Evolutionary conservation across 2,329 filamentous ascomycete species (phyloP), one percentile per base, ranked within the genome.

Genomic region (Ceratocystis eucalypticola): DNA sequence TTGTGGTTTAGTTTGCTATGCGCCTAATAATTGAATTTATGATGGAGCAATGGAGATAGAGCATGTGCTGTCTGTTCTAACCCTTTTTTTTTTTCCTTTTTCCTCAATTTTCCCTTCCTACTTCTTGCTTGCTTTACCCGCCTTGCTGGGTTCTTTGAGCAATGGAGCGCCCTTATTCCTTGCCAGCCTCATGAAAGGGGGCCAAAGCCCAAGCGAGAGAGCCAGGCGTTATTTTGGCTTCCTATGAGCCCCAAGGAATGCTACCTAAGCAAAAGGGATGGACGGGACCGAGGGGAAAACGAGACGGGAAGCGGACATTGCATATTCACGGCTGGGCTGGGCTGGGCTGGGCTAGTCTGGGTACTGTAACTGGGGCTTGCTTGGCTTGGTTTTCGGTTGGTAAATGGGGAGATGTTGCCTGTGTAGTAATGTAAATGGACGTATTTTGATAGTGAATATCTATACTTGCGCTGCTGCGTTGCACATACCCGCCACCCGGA

Each of bases 171-270:
- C 17, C 30, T n/a, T 37, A 37, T 59, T 59, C 55, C 55, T 59
- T 59, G 28, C 28, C 28, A 59, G 55, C 28, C 55, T 59, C 55
- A 59, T 37, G 48, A 20, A 22, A 22, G 48, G 55, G 55, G 28
- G 55, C 55, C 28, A 59, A 59, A 59, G 55, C 55, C 55, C 28
- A 59, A 59, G 55, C 55, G 55, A 59, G 53, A 20, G 46, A 33
- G 53, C 53, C 25, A 57, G 53, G 53, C 53, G 53, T 30, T 30
- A 12, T 57, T 57, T 57, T 30, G 22, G 37, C 28, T 57, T 57
- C 53, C 28, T 57, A 28, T 30, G 17, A 28, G 7, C 28, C 17
- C 37, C 46, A 50, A 12, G 30, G 25, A 57, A 57, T 57, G 53
- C 22, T 20, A 57, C 53, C 22, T n/a, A 17, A 57, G 25, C 53